Conservation (phyloP, 192 early-diverging fungal species). For the Gryganskiella cystojenkinii region DNA sequence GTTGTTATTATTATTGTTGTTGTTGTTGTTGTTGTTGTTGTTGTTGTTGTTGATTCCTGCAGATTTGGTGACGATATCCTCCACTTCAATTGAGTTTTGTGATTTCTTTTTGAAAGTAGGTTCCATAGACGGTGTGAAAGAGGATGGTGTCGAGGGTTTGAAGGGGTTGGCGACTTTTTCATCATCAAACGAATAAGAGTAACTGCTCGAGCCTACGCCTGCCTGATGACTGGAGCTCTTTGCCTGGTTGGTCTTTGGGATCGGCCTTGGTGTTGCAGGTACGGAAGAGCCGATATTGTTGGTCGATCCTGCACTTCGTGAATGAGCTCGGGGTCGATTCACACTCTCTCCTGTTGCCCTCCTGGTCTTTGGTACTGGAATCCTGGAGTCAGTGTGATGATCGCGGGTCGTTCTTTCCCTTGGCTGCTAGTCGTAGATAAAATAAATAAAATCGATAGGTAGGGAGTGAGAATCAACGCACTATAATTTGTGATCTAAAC, state of each 20-base stretch:
- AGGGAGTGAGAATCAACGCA: no score
- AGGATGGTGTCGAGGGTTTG: slow-evolving; percentile 32
- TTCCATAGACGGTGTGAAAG: slow-evolving; percentile 47
- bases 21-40: not conserved
- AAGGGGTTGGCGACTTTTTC: slow-evolving; percentile 30
- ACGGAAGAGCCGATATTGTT: slow-evolving; percentile 2
- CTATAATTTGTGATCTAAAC: no score
- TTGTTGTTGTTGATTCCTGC: not conserved
- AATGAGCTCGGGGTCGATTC: slow-evolving; percentile 10
- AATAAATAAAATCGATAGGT: no score
- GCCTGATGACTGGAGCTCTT: not conserved
- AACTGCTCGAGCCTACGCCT: no score
- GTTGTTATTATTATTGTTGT: not conserved
- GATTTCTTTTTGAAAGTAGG: slow-evolving; percentile 21
- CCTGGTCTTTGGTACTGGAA: slow-evolving; percentile 17
- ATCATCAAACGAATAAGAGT: slow-evolving; percentile 42
- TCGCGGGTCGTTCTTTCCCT: not conserved
- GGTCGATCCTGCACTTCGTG: not conserved
- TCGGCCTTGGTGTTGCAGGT: slow-evolving; percentile 32
- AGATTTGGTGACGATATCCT: not conserved
- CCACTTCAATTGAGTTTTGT: no score
- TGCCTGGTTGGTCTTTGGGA: slow-evolving; percentile 29
- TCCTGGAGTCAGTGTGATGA: slow-evolving; percentile 17
- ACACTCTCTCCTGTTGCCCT: slow-evolving; percentile 31
- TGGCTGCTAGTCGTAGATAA: no score